Evolutionary conservation across 768 basidiomycete species (phyloP).

Genomic region (Inosperma sp.): DNA sequence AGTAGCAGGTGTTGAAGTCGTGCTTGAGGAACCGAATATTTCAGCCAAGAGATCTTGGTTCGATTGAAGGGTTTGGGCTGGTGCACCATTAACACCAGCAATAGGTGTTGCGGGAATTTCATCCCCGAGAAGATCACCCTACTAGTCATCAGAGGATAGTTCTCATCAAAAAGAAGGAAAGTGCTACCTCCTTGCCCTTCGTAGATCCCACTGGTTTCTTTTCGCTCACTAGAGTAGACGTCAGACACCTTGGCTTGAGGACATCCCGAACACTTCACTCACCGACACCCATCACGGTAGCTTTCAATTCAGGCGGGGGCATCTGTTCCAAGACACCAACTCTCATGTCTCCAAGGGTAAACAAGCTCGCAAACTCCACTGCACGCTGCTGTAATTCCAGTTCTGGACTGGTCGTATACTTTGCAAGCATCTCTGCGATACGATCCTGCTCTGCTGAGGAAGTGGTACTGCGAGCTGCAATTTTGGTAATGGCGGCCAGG

Average conservation of each 20-base stretch:
- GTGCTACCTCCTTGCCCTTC: constrained; percentile 63
- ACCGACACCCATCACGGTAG: constrained; percentile 95
- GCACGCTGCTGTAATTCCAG: constrained; percentile 94
- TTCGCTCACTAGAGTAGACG: constrained; percentile 69
- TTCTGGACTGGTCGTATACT: constrained; percentile 83
- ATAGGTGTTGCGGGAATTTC: constrained; percentile 46
- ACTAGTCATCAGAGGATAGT: constrained; percentile 7
- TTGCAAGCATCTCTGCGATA: constrained; percentile 70
- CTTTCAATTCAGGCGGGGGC: constrained; percentile 97
- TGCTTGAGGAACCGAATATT: constrained; percentile 69
- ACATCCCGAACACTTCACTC: constrained; percentile 17
- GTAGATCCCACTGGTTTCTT: constrained; percentile 95
- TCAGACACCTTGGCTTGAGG: neutral
- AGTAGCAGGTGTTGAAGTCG: constrained; percentile 37
- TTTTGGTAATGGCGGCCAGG: constrained; percentile 83
- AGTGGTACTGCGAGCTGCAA: constrained; percentile 74
- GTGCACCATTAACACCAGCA: constrained; percentile 21
- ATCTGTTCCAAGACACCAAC: constrained; percentile 92
- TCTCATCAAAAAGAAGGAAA: neutral
- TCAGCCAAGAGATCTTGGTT: constrained; percentile 89
- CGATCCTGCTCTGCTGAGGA: constrained; percentile 67
- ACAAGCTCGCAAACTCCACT: constrained; percentile 89
- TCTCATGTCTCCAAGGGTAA: constrained; percentile 68
- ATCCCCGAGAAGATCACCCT: constrained; percentile 80
- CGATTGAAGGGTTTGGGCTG: constrained; percentile 43